Percentiles rank a stretch among this genome's conserved stretches.
These are phyloP conservation scores for Daldinia grandis DNA, from an alignment of 495 filamentous ascomycete genomes.

Conservation along the genomic window DNA sequence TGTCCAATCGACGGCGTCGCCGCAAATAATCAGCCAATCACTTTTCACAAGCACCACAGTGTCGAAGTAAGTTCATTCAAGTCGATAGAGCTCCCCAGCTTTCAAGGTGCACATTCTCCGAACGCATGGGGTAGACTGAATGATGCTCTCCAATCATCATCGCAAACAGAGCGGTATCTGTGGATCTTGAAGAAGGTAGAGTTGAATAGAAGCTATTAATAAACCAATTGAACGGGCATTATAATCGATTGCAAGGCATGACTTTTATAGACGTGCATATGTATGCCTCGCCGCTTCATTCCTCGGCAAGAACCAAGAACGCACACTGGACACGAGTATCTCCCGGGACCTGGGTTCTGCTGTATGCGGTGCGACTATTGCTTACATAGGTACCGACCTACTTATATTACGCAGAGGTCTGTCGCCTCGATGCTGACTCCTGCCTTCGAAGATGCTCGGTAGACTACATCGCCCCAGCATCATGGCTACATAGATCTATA, in stretches of 20 bases:
- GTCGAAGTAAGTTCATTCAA: background rate
- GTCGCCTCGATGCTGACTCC: background rate
- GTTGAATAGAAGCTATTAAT: slow-evolving; percentile 2
- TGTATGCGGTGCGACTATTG: slow-evolving; percentile 5
- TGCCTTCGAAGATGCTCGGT: background rate
- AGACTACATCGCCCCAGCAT: background rate
- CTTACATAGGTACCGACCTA: background rate
- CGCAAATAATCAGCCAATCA: background rate
- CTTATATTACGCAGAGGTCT: background rate
- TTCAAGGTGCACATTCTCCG: background rate
- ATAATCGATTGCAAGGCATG: background rate
- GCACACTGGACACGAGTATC: background rate
- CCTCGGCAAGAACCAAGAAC: background rate
- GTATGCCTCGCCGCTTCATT: slow-evolving; percentile 4
- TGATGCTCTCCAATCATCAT: background rate
- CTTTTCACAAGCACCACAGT: background rate
- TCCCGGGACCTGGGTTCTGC: background rate
- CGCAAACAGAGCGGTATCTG: background rate
- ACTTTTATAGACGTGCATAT: background rate
- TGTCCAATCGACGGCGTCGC: slow-evolving; percentile 6
- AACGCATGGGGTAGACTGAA: background rate
- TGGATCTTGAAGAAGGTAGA: background rate
- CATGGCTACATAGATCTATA: background rate
- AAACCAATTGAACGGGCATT: background rate
- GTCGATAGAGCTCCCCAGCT: background rate